These are phyloP conservation scores for Phlebiopsis gigantea DNA, from an alignment of 768 basidiomycete species.

Conservation along the genomic window DNA sequence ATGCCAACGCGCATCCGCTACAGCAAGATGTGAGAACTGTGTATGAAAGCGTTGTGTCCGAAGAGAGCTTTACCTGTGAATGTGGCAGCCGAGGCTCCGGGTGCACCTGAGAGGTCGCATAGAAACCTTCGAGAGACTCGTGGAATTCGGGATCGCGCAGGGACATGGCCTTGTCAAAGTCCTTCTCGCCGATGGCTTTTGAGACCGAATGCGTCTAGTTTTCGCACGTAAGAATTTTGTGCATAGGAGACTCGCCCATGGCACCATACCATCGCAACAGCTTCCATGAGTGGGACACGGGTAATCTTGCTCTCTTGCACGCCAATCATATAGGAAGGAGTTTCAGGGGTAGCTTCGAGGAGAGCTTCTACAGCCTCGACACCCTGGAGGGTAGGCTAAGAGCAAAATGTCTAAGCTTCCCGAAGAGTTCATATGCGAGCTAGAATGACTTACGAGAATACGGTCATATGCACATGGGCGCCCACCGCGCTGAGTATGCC, in stretches of 20 bases:
- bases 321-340: conserved; percentile 97
- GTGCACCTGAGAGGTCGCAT: conserved; percentile 60
- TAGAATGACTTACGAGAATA: conserved; percentile 64
- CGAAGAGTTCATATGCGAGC: not conserved
- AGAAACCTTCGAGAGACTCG: conserved; percentile 85
- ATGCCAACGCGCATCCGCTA: conserved; percentile 78
- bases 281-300: conserved; percentile 86
- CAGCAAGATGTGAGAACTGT: not conserved
- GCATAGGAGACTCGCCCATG: not conserved
- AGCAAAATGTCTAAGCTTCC: conserved; percentile 1
- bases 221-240: not conserved
- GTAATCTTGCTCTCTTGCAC: conserved; percentile 93
- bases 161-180: conserved; percentile 85
- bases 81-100: conserved; percentile 26
- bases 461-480: conserved; percentile 91
- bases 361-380: conserved; percentile 89
- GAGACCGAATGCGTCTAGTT: conserved; percentile 80
- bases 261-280: conserved; percentile 71
- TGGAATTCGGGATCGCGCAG: conserved; percentile 88
- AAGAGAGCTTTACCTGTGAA: conserved; percentile 21
- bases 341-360: conserved; percentile 78
- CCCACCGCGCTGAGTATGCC: conserved; percentile 95
- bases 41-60: not conserved
- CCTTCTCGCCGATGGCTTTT: conserved; percentile 70
- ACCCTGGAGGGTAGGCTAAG: conserved; percentile 92